Base-by-base conservation (phyloP, 2,329 filamentous ascomycete species). In the Xylariaceae sp. region DNA sequence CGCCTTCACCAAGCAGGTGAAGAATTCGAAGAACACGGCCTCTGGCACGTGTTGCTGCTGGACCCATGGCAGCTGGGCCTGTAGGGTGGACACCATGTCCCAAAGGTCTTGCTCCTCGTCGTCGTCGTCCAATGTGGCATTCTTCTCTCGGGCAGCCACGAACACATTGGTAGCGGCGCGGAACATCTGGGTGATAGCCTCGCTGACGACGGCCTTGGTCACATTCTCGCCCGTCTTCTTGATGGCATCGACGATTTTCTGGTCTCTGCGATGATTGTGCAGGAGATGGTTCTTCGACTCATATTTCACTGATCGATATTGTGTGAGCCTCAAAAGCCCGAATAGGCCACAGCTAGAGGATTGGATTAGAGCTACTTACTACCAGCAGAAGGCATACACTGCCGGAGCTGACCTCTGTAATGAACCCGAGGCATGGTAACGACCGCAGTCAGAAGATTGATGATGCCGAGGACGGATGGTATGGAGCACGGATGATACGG, bases 11-110 rank as follows among this genome's bases (percentile, higher is more conserved):
- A 41, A 28, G 16, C 26, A n/a, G 7, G 28, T 23, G 11, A 41
- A 31, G 1, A 41, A 16, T 12, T 41, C 38, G 21, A 41, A 36
- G 33, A 41, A 36, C 7, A 41, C 24, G 9, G 33, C 3, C 9
- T 21, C 5, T 11, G 32, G 38, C 8, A 41, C 9, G 2, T 19
- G 16, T 13, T 8, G 14, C 11, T 6, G 21, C 23, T 36, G 38
- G 7, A 41, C 32, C 4, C 13, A 16, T 16, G 29, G 11, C 8
- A 41, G 38, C 5, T n/a, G n/a, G n/a, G n/a, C n/a, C n/a, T n/a
- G n/a, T n/a, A n/a, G n/a, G n/a, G n/a, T n/a, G n/a, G n/a, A n/a
- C n/a, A n/a, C n/a, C n/a, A 16, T 12, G 7, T 31, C 29, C 32
- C 29, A 41, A 14, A 36, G 34, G 21, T 31, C 27, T 21, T 36